These are phyloP conservation scores for Vitellaria paradoxa DNA, from an alignment of 179 eudicot genomes.

Conservation along the genomic window DNA sequence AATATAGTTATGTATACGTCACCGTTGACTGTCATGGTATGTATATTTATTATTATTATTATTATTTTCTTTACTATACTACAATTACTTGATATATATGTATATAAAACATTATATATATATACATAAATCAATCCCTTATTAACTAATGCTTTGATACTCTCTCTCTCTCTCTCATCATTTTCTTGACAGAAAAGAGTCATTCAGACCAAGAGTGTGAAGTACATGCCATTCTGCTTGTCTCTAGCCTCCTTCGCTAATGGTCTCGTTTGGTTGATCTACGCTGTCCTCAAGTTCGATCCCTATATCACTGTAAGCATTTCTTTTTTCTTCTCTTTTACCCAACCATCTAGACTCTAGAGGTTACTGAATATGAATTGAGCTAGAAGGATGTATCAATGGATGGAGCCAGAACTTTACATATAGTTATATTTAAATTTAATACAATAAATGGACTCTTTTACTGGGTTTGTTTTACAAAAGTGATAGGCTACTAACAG, in stretches of 20 bases:
- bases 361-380: too few relatives aligned
- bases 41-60: background rate
- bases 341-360: background rate
- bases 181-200: conserved; percentile 41
- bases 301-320: conserved; percentile 48
- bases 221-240: conserved; percentile 72
- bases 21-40: conserved; percentile 48
- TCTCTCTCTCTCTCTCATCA: background rate
- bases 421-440: too few relatives aligned
- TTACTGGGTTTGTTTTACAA: too few relatives aligned
- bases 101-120: background rate
- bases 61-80: background rate
- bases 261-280: conserved; percentile 56
- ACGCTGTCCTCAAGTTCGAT: conserved; percentile 57
- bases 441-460: too few relatives aligned
- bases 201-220: conserved; percentile 65
- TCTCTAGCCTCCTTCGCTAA: conserved; percentile 64
- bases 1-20: conserved; percentile 38
- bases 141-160: too few relatives aligned
- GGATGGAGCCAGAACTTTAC: too few relatives aligned
- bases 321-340: background rate
- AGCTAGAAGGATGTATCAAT: too few relatives aligned
- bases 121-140: too few relatives aligned
- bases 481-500: too few relatives aligned
- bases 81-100: background rate